Evolutionary conservation across 1,139 yeast species (phyloP).

Genomic region (Hemisphaericaspora xylofermentans): DNA sequence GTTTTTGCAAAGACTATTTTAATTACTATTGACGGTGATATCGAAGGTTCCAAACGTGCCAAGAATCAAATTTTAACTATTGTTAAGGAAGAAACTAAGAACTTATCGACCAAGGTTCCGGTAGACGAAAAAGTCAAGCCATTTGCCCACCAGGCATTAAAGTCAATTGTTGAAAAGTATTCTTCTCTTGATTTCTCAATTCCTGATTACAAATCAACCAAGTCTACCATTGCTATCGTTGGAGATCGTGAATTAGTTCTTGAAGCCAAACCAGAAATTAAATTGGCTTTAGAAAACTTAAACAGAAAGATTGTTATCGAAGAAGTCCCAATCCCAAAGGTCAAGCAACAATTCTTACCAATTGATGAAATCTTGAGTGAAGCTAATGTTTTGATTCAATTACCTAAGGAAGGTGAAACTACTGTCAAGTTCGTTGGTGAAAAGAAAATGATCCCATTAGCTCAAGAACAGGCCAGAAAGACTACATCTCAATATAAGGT

Average conservation of each 20-base stretch:
- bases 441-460: slow-evolving; percentile 52
- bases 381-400: slow-evolving; percentile 60
- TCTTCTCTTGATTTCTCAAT: slow-evolving; percentile 31
- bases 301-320: slow-evolving; percentile 35
- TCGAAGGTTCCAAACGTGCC: slow-evolving; percentile 78
- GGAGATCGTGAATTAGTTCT: slow-evolving; percentile 68
- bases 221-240: slow-evolving; percentile 39
- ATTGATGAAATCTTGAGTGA: slow-evolving; percentile 46
- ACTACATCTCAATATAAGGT: slow-evolving; percentile 52
- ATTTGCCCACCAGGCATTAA: slow-evolving; percentile 42
- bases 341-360: slow-evolving; percentile 48
- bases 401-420: slow-evolving; percentile 48
- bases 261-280: slow-evolving; percentile 48
- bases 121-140: slow-evolving; percentile 51
- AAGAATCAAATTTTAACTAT: slow-evolving; percentile 67
- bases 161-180: slow-evolving; percentile 22
- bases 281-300: slow-evolving; percentile 46
- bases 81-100: slow-evolving; percentile 73
- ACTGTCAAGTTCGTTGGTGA: slow-evolving; percentile 69
- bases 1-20: slow-evolving; percentile 54
- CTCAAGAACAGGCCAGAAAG: slow-evolving; percentile 59
- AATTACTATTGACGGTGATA: slow-evolving; percentile 79
- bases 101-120: slow-evolving; percentile 47
- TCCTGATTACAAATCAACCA: slow-evolving; percentile 30
- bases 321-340: slow-evolving; percentile 43